Evolutionary conservation across 2,329 filamentous ascomycete species (phyloP).

Genomic region (Beauveria pseudobassiana): DNA sequence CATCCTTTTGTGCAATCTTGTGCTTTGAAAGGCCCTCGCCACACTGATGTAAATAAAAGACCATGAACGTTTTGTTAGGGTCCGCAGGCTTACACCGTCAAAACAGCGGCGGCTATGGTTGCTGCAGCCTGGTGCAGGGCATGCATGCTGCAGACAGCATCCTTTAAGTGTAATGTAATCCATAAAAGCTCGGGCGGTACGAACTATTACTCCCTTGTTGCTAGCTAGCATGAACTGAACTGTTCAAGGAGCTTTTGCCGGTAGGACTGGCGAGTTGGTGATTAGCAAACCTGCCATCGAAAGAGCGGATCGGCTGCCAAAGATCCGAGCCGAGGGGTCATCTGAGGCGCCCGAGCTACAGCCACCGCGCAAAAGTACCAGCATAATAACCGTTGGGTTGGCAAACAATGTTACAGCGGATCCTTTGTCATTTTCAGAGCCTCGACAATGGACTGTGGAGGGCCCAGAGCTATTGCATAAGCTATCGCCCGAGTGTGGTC

Average conservation of each 20-base stretch:
- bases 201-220: no score
- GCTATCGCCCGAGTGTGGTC: background rate
- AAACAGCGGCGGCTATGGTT: background rate
- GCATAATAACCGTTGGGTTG: no score
- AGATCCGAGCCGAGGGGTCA: no score
- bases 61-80: background rate
- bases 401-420: no score
- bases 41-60: background rate
- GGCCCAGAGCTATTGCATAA: background rate
- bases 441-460: background rate
- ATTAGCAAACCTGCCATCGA: no score
- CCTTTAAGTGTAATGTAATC: background rate
- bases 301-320: no score
- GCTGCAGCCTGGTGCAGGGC: background rate
- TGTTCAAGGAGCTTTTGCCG: no score
- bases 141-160: background rate
- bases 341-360: no score
- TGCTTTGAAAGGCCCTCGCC: background rate
- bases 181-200: no score
- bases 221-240: no score
- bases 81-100: background rate
- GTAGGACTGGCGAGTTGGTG: no score
- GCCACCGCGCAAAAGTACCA: no score
- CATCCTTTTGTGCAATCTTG: background rate
- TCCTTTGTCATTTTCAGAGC: background rate